Percentiles rank a stretch among this genome's conserved stretches.
These are phyloP conservation scores for Fusarium tanahbumbuense DNA, from an alignment of 2,329 filamentous ascomycete genomes.

Conservation along the genomic window DNA sequence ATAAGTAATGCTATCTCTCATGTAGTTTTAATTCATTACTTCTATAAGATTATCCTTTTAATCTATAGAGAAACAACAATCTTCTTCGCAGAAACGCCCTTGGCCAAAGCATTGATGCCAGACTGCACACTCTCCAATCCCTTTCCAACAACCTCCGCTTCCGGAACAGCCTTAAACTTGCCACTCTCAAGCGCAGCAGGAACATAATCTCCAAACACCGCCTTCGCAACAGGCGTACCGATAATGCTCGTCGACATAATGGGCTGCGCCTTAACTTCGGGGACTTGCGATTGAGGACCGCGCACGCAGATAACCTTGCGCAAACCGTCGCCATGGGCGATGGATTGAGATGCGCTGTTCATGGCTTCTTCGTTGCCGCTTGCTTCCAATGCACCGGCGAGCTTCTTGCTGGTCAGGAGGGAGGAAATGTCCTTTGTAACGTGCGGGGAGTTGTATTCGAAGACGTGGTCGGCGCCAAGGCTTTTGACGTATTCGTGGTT, in stretches of 20 bases:
- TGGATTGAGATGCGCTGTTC: slow-evolving; percentile 1
- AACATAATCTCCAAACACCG: slow-evolving; percentile 28
- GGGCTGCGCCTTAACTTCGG: not conserved
- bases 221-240: slow-evolving; percentile 22
- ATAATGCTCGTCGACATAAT: slow-evolving; percentile 24
- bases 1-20: too few relatives aligned
- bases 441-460: slow-evolving; percentile 56
- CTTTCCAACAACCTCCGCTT: slow-evolving; percentile 26
- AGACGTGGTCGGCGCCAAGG: slow-evolving; percentile 58
- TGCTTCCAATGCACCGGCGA: slow-evolving; percentile 23
- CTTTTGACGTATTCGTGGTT: slow-evolving; percentile 58
- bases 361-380: slow-evolving; percentile 22
- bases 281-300: not conserved
- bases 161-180: slow-evolving; percentile 22
- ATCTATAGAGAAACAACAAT: slow-evolving; percentile 13
- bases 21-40: not conserved
- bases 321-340: slow-evolving; percentile 16
- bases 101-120: slow-evolving; percentile 18
- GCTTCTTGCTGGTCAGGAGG: slow-evolving; percentile 1
- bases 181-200: slow-evolving; percentile 22
- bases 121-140: slow-evolving; percentile 19
- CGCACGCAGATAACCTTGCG: slow-evolving; percentile 27
- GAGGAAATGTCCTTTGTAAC: slow-evolving; percentile 32
- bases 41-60: too few relatives aligned
- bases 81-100: slow-evolving; percentile 33